Base-by-base conservation (phyloP, 2,329 filamentous ascomycete species). In the Decorospora gaudefroyi region DNA sequence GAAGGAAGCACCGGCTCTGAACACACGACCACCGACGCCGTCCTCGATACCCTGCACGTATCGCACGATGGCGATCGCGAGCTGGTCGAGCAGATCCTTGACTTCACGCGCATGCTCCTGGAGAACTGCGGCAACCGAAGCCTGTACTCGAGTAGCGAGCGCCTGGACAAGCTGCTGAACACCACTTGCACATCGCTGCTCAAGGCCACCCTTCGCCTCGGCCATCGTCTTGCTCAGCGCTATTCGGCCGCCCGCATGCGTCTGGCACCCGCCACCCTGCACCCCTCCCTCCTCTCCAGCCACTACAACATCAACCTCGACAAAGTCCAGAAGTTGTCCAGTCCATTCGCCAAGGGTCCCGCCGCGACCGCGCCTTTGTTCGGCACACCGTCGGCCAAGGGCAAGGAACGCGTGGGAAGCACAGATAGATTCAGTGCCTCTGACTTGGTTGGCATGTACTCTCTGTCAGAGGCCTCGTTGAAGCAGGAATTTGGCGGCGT, bases 71-170 rank as follows among this genome's bases (percentile, higher is more conserved):
- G 88, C 56, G 93, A 99, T 69, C 78, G 84, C 57, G 77, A 87
- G 63, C 78, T 99, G 50, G 75, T 97, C 42, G 86, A 95, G 67
- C 78, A 82, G 19, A 80, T 97, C 40, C 77, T 99, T 48, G 79
- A 82, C 58, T 99, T 99, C 71, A 96, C 91, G 15, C 83, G 86
- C 49, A 81, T 95, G 69, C 78, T 99, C 19, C 75, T 97, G 37
- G 90, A 97, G 68, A 93, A 96, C 67, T 99, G 93, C 71, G 93
- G 92, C 47, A 99, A 99, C 67, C 81, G 95, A 58, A 96, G 91
- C 74, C 85, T 99, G 61, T 99, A 97, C 70, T 89, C 87, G 49
- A 99, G 93, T 76, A 97, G 92, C 68, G 80, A 86, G 55, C 88
- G 95, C 61, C 76, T 99, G 49, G 93, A 92, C 67, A 86, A 91